Evolutionary conservation across 2,329 filamentous ascomycete species (phyloP), one percentile per base, ranked within the genome.

Genomic region (Diaporthe citrichinensis): DNA sequence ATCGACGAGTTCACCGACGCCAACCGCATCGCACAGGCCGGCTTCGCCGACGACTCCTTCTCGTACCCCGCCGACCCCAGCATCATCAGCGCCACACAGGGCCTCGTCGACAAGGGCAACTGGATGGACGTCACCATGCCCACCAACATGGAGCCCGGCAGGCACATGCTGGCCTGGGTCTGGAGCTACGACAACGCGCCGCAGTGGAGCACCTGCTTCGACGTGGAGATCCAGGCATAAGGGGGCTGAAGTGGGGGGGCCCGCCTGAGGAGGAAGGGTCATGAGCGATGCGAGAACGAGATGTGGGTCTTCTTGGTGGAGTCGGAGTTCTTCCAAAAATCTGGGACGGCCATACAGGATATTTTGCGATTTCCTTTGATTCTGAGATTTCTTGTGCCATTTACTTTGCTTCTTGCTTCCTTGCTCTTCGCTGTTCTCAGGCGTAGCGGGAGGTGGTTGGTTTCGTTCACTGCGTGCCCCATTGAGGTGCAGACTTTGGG

Each of bases 1-100:
- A 69, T 69, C 65, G 65, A 69, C 49, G 65, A 69, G 65, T 69
- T 69, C 65, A 69, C 65, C 65, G 65, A 69, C 49, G 65, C 46
- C 49, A 69, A 69, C 65, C 65, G 65, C 46, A 69, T 69, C 65
- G 65, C 49, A 34, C 65, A 69, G 49, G 65, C 65, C 49, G 65
- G 65, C 49, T 69, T 69, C 65, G 15, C 49, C 51, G 65, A 69
- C 34, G 65, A 69, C 34, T 69, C 65, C 65, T 69, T 69, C 65
- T 69, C 65, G 14, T 69, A 69, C 65, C 65, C 65, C 23, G 65
- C 46, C 14, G 65, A 69, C 65, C n/a, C 23, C 34, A 55, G 65
- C 65, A 69, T 69, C 65, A 69, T 69, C 65, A 69, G 65, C 65
- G 34, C 65, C 65, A 3, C 65, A 4, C 49, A 69, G 65, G 65